A percentile compares a stretch with the other conserved stretches of the same genome.
Conservation (phyloP, 805 yeast species). For the Candida pseudofarinosa region DNA sequence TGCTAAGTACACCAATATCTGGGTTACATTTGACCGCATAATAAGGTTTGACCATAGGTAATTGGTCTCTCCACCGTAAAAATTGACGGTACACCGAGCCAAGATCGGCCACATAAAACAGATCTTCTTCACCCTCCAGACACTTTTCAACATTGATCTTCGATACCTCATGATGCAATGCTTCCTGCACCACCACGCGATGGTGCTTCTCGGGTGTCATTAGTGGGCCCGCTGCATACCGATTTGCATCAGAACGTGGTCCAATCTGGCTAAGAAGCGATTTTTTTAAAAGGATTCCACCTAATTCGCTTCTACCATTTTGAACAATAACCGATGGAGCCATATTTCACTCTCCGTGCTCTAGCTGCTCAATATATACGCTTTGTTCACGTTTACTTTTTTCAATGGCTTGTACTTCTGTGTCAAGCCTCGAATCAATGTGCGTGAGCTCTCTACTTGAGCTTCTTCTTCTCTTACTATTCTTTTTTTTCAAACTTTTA, state of each 20-base stretch:
- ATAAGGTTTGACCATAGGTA: constrained; percentile 80
- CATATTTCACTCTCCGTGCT: too few species aligned
- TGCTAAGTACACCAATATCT: constrained; percentile 52
- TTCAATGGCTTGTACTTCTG: background rate
- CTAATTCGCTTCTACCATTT: background rate
- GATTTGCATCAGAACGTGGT: background rate
- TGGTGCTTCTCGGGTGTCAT: background rate
- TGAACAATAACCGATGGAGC: background rate
- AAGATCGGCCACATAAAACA: constrained; percentile 85
- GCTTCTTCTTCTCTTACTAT: background rate
- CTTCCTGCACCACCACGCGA: background rate
- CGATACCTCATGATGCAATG: constrained; percentile 17
- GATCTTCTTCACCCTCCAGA: constrained; percentile 73
- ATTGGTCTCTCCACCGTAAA: constrained; percentile 54
- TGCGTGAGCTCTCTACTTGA: background rate
- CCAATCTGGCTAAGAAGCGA: background rate
- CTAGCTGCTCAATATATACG: background rate
- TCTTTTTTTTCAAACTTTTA: background rate
- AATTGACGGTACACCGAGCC: constrained; percentile 64
- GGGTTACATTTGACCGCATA: constrained; percentile 96
- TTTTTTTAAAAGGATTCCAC: background rate
- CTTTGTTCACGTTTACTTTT: background rate
- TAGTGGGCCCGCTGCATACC: background rate
- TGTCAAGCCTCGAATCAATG: background rate
- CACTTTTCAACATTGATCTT: constrained; percentile 54